phyloP scores from a whole-genome alignment of 345 rosid genomes.

The Laguncularia racemosa region DNA sequence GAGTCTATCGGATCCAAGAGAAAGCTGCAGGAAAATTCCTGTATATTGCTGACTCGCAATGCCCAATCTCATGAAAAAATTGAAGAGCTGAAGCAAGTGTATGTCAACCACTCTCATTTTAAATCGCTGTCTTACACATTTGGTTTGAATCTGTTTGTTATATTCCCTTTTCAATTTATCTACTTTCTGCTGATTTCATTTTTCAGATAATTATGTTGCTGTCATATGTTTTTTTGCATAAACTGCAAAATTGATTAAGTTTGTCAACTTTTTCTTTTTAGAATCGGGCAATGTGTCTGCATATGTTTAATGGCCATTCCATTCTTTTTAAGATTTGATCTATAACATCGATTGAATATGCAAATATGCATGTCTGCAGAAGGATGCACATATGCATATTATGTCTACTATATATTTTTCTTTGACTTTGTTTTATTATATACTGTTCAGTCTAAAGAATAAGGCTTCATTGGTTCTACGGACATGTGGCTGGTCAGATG shows the following conservation, averaged over 20 bases:
- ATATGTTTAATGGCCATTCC: no score
- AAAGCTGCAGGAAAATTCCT: constrained; percentile 31
- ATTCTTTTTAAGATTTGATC: no score
- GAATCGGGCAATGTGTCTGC: no score
- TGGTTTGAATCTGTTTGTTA: neutral
- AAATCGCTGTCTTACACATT: constrained; percentile 5
- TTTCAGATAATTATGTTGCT: no score
- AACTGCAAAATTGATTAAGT: no score
- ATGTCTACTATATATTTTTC: neutral
- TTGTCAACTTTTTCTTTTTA: no score
- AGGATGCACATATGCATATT: neutral
- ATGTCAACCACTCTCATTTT: constrained; percentile 22
- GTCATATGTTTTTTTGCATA: no score
- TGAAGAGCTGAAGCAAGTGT: constrained; percentile 68
- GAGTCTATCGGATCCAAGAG: constrained; percentile 31
- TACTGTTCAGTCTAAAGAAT: constrained; percentile 46
- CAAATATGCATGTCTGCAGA: no score
- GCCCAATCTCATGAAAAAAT: constrained; percentile 45
- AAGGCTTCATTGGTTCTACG: constrained; percentile 50
- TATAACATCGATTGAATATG: no score
- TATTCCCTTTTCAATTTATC: no score
- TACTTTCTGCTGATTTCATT: no score
- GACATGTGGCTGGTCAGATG: constrained; percentile 65
- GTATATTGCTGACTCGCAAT: constrained; percentile 61
- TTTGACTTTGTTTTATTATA: constrained; percentile 1